phyloP scores from a whole-genome alignment of 2,329 filamentous ascomycete genomes.

The Septoria petroselini region DNA sequence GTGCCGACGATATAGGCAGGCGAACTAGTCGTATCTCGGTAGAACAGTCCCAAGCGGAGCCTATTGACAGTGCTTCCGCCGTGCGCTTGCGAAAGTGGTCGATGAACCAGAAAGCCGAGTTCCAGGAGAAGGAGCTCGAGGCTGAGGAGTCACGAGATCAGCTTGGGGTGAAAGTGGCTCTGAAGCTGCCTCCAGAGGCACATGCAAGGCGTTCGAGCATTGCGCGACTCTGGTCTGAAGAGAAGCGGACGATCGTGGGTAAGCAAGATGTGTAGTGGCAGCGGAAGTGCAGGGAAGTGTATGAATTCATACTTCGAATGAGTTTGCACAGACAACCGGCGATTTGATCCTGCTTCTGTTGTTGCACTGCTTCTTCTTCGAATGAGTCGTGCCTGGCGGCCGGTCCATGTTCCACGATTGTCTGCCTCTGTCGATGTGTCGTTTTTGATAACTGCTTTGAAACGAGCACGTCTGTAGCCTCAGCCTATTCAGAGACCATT shows the following conservation, averaged over 20 bases:
- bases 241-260: background rate
- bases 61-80: background rate
- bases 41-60: background rate
- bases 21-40: conserved; percentile 4
- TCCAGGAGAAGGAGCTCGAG: conserved; percentile 1
- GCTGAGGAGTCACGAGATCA: conserved; percentile 5
- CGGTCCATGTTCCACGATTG: too few species aligned
- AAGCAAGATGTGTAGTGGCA: too few species aligned
- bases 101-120: conserved; percentile 2
- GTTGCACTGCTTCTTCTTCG: too few species aligned
- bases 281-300: too few species aligned
- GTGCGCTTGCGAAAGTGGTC: conserved; percentile 8
- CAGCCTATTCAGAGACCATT: too few species aligned
- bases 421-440: too few species aligned
- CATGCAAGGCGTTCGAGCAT: conserved; percentile 2
- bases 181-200: background rate
- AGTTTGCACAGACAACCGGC: too few species aligned
- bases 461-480: too few species aligned
- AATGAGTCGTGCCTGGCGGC: too few species aligned
- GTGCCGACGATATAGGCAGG: background rate
- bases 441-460: too few species aligned
- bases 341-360: too few species aligned
- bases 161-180: background rate
- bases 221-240: background rate
- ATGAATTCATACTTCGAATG: too few species aligned